Percentiles rank a stretch among this genome's conserved stretches.
Conservation (phyloP, 2,329 filamentous ascomycete species). For the Aspergillus glaucus region DNA sequence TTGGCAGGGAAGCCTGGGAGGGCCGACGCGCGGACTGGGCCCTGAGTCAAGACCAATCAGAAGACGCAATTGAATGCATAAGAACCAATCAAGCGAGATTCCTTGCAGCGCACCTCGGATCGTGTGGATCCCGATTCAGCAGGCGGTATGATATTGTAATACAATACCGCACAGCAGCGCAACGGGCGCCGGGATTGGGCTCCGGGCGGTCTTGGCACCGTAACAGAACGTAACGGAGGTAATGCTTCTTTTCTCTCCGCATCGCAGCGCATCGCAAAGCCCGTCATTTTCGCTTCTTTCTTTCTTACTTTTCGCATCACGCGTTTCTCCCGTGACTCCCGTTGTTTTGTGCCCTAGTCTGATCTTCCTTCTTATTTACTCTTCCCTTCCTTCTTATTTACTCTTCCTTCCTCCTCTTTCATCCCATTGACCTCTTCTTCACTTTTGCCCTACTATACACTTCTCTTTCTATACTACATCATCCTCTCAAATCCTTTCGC, state of each 20-base stretch:
- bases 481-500: conserved; percentile 2
- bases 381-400: conserved; percentile 10
- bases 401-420: conserved; percentile 10
- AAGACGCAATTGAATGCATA: too few species aligned
- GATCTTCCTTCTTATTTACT: conserved; percentile 11
- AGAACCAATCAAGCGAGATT: conserved; percentile 12
- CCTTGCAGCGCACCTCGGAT: conserved; percentile 16
- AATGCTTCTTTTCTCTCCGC: neutral
- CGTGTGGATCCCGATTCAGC: conserved; percentile 4
- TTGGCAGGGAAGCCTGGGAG: conserved; percentile 8
- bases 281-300: conserved; percentile 8
- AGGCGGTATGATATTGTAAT: conserved; percentile 13
- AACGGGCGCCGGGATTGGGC: neutral
- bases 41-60: conserved; percentile 8
- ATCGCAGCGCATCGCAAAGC: conserved; percentile 5
- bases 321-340: conserved; percentile 4
- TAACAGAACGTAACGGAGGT: neutral
- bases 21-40: conserved; percentile 14
- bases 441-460: conserved; percentile 4
- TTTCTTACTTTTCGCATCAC: conserved; percentile 2
- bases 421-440: conserved; percentile 8
- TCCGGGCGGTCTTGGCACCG: neutral
- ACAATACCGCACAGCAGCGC: neutral
- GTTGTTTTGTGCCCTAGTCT: conserved; percentile 8
- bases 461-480: neutral